Evolutionary conservation across 2,329 filamentous ascomycete species (phyloP).

Genomic region (Periconia macrospinosa): DNA sequence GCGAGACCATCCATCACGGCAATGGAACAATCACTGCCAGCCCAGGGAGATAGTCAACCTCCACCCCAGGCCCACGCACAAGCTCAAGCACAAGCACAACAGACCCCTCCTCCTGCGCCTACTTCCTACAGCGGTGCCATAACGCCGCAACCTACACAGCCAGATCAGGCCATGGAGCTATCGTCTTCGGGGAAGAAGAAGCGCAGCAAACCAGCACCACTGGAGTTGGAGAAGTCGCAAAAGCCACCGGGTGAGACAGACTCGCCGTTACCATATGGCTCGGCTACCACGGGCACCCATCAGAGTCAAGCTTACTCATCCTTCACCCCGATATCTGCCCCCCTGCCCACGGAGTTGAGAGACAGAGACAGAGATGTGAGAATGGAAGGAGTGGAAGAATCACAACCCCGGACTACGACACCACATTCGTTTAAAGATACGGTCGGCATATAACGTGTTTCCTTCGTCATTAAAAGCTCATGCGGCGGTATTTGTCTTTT

Average conservation of each 20-base stretch:
- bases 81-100: constrained; percentile 16
- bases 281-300: constrained; percentile 22
- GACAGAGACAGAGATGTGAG: constrained; percentile 35
- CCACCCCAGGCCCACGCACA: constrained; percentile 1
- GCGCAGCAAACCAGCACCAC: constrained; percentile 32
- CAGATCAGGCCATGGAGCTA: constrained; percentile 29
- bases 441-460: constrained; percentile 46
- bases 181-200: constrained; percentile 41
- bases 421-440: constrained; percentile 49
- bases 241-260: constrained; percentile 30
- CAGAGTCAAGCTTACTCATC: constrained; percentile 35
- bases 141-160: constrained; percentile 33
- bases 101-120: constrained; percentile 28
- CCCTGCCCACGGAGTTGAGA: constrained; percentile 35
- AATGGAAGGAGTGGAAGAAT: constrained; percentile 44
- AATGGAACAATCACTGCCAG: constrained; percentile 19
- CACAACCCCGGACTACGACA: constrained; percentile 42
- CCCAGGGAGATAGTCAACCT: constrained; percentile 24
- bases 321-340: constrained; percentile 41
- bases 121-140: constrained; percentile 19
- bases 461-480: constrained; percentile 40
- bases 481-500: constrained; percentile 43
- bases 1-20: constrained; percentile 33
- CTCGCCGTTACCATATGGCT: constrained; percentile 34
- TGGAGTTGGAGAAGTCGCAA: constrained; percentile 35